phyloP scores from a whole-genome alignment of 176 grass and related monocot species.

The Puccinellia tenuiflora region DNA sequence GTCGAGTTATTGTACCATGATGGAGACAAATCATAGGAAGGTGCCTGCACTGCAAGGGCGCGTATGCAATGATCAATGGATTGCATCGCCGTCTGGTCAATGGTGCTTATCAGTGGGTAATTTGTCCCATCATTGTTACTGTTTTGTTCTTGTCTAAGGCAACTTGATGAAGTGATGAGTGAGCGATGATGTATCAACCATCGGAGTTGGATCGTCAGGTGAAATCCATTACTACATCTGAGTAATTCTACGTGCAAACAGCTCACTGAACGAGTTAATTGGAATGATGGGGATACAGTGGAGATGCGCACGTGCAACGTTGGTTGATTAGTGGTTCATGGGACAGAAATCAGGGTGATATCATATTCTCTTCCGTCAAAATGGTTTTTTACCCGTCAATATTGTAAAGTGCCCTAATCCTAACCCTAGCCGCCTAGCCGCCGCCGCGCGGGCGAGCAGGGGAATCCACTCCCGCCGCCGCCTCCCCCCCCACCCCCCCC shows the following conservation, averaged over 20 bases:
- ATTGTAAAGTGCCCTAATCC: too few relatives aligned
- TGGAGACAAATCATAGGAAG: not conserved
- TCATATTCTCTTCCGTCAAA: not conserved
- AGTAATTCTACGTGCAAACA: not conserved
- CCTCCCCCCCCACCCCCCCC: too few relatives aligned
- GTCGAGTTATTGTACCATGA: conserved; percentile 10
- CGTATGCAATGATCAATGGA: not conserved
- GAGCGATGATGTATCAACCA: not conserved
- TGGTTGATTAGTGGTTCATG: not conserved
- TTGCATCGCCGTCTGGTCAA: not conserved
- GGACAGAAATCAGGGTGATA: not conserved
- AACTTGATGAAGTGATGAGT: not conserved
- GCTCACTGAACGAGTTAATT: not conserved
- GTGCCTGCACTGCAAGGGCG: conserved; percentile 1
- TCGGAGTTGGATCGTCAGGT: not conserved
- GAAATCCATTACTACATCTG: not conserved
- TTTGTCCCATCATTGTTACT: not conserved
- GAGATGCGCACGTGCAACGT: not conserved
- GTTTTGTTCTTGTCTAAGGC: not conserved
- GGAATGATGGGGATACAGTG: not conserved
- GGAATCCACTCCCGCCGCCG: too few relatives aligned
- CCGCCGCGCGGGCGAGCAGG: too few relatives aligned
- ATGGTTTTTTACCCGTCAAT: too few relatives aligned
- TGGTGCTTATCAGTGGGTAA: not conserved
- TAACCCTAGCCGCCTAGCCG: too few relatives aligned